Percentiles rank a stretch among this genome's conserved stretches.
phyloP scores from a whole-genome alignment of 192 early-diverging fungal genomes.

The Hyaloraphidium curvatum region DNA sequence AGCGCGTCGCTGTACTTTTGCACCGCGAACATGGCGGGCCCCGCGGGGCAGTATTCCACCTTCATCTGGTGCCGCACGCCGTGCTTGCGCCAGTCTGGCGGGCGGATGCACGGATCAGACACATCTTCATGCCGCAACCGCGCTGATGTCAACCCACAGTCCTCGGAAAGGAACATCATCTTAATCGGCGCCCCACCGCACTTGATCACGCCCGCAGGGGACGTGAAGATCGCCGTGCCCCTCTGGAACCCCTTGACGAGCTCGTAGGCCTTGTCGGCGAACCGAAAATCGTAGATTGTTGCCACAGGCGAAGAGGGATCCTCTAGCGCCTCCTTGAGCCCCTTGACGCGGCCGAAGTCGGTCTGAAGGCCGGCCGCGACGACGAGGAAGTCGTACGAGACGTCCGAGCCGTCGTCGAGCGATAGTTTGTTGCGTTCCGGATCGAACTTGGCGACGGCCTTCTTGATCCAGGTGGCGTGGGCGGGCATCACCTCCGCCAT shows the following conservation, averaged over 20 bases:
- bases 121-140: too few species aligned
- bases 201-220: slow-evolving; percentile 69
- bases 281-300: slow-evolving; percentile 54
- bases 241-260: slow-evolving; percentile 48
- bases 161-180: slow-evolving; percentile 67
- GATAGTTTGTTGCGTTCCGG: slow-evolving; percentile 46
- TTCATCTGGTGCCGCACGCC: slow-evolving; percentile 41
- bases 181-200: slow-evolving; percentile 65
- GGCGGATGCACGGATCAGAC: slow-evolving; percentile 65
- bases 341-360: slow-evolving; percentile 56
- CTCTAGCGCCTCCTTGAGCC: slow-evolving; percentile 60
- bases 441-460: slow-evolving; percentile 44
- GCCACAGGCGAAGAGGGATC: slow-evolving; percentile 68
- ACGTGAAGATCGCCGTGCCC: slow-evolving; percentile 69
- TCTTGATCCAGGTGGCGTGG: slow-evolving; percentile 55
- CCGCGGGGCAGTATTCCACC: slow-evolving; percentile 53
- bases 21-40: slow-evolving; percentile 69
- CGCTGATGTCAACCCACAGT: too few species aligned
- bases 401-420: slow-evolving; percentile 29
- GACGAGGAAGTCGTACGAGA: slow-evolving; percentile 42
- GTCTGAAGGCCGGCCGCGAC: slow-evolving; percentile 59
- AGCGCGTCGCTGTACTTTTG: slow-evolving; percentile 65
- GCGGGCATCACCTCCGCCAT: slow-evolving; percentile 46
- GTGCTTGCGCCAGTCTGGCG: slow-evolving; percentile 68
- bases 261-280: slow-evolving; percentile 52